Evolutionary conservation across 2,329 filamentous ascomycete species (phyloP).

Genomic region (Phialocephala subalpina): DNA sequence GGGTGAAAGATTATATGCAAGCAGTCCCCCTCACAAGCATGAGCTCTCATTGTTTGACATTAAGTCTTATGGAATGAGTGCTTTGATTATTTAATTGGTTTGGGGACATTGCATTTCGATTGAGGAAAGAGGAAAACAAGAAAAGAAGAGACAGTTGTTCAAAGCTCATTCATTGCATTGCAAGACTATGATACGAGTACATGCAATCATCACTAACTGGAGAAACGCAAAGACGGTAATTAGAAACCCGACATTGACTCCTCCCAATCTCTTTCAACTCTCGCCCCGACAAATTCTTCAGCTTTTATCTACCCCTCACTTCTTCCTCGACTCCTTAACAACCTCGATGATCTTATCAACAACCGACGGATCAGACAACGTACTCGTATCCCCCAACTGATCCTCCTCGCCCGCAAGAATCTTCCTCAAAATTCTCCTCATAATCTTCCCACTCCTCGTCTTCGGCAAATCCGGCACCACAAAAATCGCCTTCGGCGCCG

Average conservation of each 20-base stretch:
- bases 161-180: too few relatives aligned
- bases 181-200: background rate
- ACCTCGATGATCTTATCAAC: constrained; percentile 88
- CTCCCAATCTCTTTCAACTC: background rate
- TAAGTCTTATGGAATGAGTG: too few relatives aligned
- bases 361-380: constrained; percentile 86
- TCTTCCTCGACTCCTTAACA: constrained; percentile 55
- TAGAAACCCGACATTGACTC: background rate
- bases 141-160: too few relatives aligned
- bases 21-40: too few relatives aligned
- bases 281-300: too few relatives aligned
- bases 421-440: constrained; percentile 96
- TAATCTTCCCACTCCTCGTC: constrained; percentile 98
- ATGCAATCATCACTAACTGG: background rate
- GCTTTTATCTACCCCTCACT: constrained; percentile 33
- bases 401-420: constrained; percentile 97
- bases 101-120: too few relatives aligned
- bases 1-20: too few relatives aligned
- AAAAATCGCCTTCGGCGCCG: constrained; percentile 91
- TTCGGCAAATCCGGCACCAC: constrained; percentile 95
- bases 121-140: too few relatives aligned
- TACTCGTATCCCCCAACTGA: constrained; percentile 91
- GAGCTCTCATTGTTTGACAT: too few relatives aligned
- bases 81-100: too few relatives aligned
- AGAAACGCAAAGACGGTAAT: background rate